These are phyloP conservation scores for Rubia balearica DNA, from an alignment of 305 asterid genomes.

Conservation along the genomic window DNA sequence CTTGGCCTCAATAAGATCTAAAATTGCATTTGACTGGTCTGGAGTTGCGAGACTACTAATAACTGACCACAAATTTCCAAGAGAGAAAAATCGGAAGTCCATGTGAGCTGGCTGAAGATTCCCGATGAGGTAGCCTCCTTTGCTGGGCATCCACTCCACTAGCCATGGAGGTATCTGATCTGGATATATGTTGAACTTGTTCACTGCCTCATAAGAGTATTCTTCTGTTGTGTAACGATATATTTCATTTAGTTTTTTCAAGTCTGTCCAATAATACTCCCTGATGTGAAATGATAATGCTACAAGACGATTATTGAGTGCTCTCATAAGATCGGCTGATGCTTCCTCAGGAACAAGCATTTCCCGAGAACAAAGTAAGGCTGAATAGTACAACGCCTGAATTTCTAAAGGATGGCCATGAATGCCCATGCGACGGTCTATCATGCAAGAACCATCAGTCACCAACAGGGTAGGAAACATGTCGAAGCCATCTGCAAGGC, in stretches of 20 bases:
- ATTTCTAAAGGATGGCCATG: conserved; percentile 97
- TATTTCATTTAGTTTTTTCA: conserved; percentile 75
- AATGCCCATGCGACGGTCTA: conserved; percentile 96
- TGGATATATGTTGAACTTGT: conserved; percentile 93
- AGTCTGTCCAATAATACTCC: conserved; percentile 90
- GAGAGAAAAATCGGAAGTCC: conserved; percentile 94
- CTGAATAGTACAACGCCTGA: conserved; percentile 85
- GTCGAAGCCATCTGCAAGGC: conserved; percentile 92
- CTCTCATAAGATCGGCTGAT: conserved; percentile 59
- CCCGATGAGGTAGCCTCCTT: conserved; percentile 87
- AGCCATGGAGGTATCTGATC: conserved; percentile 98
- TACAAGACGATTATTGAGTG: conserved; percentile 71
- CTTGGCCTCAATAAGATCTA: conserved; percentile 76
- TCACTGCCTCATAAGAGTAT: conserved; percentile 87
- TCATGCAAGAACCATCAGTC: conserved; percentile 95
- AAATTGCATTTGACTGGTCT: conserved; percentile 79
- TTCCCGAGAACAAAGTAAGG: conserved; percentile 86
- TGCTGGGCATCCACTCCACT: conserved; percentile 89
- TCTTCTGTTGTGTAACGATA: conserved; percentile 93
- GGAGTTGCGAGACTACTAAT: conserved; percentile 71
- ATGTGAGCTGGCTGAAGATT: conserved; percentile 96
- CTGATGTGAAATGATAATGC: conserved; percentile 86
- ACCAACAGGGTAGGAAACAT: conserved; percentile 91
- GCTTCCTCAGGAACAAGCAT: conserved; percentile 86
- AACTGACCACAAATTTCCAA: conserved; percentile 87